Evolutionary conservation across 2,329 filamentous ascomycete species (phyloP).

Genomic region (Ilyonectria mors-panacis): DNA sequence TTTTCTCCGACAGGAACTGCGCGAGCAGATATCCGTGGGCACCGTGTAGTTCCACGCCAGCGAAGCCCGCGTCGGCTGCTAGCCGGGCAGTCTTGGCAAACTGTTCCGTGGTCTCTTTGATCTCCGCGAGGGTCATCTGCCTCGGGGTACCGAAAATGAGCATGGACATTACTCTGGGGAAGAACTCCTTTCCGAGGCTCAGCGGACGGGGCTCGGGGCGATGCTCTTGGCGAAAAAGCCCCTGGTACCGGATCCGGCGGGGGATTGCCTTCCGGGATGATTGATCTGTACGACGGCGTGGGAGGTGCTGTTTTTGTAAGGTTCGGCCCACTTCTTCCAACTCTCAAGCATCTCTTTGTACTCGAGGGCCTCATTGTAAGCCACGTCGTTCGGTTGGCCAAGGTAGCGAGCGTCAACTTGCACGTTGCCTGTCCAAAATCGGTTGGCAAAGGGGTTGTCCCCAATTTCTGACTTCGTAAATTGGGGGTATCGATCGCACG

Average conservation of each 20-base stretch:
- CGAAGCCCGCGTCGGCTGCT: conserved; percentile 4
- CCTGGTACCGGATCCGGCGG: conserved; percentile 1
- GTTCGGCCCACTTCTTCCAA: conserved; percentile 9
- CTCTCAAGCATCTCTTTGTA: background rate
- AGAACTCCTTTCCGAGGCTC: background rate
- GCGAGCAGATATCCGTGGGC: conserved; percentile 7
- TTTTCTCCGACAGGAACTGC: conserved; percentile 10
- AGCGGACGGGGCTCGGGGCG: conserved; percentile 7
- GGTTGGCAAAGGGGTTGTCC: background rate
- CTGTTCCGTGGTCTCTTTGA: background rate
- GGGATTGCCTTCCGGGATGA: conserved; percentile 13
- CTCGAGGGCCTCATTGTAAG: background rate
- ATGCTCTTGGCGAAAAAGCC: conserved; percentile 14
- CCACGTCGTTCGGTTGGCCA: conserved; percentile 1
- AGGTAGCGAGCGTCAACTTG: conserved; percentile 2
- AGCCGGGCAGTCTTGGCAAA: conserved; percentile 2
- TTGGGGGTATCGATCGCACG: background rate
- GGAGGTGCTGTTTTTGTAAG: background rate
- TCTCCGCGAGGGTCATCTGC: conserved; percentile 2
- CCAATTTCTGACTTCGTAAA: background rate
- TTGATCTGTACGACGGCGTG: conserved; percentile 5
- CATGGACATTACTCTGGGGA: background rate
- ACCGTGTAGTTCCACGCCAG: conserved; percentile 8
- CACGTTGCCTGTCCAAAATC: background rate
- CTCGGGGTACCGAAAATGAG: conserved; percentile 5